Base-by-base conservation (phyloP, 805 yeast species). In the Candida dendrica region DNA sequence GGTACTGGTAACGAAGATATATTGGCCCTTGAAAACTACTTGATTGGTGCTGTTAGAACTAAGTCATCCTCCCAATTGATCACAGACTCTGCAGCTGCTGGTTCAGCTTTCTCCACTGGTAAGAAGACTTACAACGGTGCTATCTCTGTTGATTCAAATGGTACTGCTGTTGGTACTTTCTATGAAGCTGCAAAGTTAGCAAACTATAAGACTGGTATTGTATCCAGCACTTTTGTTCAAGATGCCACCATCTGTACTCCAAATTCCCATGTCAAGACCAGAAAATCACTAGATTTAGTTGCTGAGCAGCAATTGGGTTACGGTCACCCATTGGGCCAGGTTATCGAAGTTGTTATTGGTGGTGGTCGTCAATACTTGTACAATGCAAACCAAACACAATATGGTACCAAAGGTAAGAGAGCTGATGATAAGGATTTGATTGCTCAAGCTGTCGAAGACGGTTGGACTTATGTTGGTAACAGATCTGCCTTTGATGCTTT, bases 81-180 rank as follows among this genome's bases (percentile, higher is more conserved):
- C 46, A 89, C 97, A 0, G 97, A 89, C 59, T 85, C 95, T 27
- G 97, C 97, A 14, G 97, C 97, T 5, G 96, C 96, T 11, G 97
- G 96, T 15, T 86, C 96, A 6, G 96, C 95, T 2, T 87, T 88
- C 52, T 72, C 95, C 2, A 84, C 95, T 58, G 91, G 79, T 15
- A 58, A 77, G 51, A 89, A 89, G 66, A 70, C 89, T 6, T 88
- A 89, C 65, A 89, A 89, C 58, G 95, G 95, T 24, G 96, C 96
- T 19, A 84, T 89, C 61, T 93, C 89, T n/a, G 95, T 90, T 15
- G 74, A 75, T 47, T 75, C 86, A 1, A 62, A 70, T 27, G 72
- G 77, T 39, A 50, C 53, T 14, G 95, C 96, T 15, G 81, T 89
- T 52, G 96, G 95, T 15, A 86, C 95, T 6, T 68, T 90, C 42